Evolutionary conservation across 1,284 basidiomycete species (phyloP), one percentile per base, ranked within the genome.

Genomic region (Meira miltonrushii): DNA sequence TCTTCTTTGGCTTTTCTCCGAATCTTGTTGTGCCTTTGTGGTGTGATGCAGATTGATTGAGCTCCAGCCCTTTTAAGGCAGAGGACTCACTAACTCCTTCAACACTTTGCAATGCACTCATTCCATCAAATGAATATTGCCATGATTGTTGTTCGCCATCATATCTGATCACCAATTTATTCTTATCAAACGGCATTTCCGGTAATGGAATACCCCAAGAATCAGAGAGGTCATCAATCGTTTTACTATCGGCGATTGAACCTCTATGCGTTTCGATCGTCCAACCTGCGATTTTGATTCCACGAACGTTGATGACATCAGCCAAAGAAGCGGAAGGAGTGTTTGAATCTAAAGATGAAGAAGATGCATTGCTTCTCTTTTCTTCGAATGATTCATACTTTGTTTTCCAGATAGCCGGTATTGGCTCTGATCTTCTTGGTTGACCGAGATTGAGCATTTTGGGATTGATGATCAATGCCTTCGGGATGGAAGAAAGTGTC

Each of bases 111-210:
- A 99, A 80, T 2, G 92, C 90, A 11, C 85, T 82, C 19, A 85
- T 80, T 0, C 89, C 83, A 40, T 85, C 83, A 73, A 95, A 93
- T 1, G 80, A 72, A 62, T 90, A 86, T 46, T 79, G 81, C 82
- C 88, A 88, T 33, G 28, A 33, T 33, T 33, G 28, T 33, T 33
- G 28, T 33, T 33, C 84, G 19, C 85, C 85, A 1, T 73, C 79
- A 68, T 83, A 81, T 1, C 61, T 60, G 12, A 97, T 80, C 7
- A 82, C 80, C 1, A 99, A 82, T 17, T 79, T 79, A 79, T 97
- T 98, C 77, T 85, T 85, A 4, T 92, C 92, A 74, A 97, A 98
- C 0, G 89, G 92, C 91, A 98, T 98, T 78, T 99, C 94, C 1
- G 95, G 95, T 0, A 94, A 79, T 0, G 93, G 89, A 33, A 98